Evolutionary conservation across 306 rosid genomes (phyloP).

Genomic region (Morella rubra): DNA sequence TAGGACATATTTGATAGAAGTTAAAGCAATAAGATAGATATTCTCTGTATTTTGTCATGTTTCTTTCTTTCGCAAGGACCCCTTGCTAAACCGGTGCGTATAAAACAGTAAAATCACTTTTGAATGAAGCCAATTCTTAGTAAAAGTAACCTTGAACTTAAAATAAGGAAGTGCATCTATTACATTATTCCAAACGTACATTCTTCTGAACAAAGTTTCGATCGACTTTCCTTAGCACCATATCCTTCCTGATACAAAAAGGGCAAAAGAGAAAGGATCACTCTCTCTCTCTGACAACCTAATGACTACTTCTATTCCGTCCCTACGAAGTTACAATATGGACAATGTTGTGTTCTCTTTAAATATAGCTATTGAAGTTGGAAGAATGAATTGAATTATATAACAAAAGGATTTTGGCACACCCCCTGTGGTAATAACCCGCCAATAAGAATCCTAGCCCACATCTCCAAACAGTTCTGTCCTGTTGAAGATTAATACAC

Average conservation of each 20-base stretch:
- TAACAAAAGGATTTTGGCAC: constrained; percentile 37
- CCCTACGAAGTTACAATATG: constrained; percentile 55
- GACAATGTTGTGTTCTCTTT: constrained; percentile 33
- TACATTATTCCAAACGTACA: background rate
- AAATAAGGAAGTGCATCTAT: background rate
- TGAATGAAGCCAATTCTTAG: background rate
- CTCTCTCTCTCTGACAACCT: constrained; percentile 17
- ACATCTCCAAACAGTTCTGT: constrained; percentile 24
- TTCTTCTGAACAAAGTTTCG: constrained; percentile 19
- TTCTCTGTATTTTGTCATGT: too few relatives aligned
- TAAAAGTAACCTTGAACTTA: background rate
- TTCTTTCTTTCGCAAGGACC: too few relatives aligned
- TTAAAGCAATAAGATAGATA: too few relatives aligned
- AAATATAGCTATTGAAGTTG: constrained; percentile 6
- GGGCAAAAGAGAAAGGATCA: constrained; percentile 9
- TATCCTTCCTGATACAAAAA: constrained; percentile 28
- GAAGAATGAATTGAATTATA: constrained; percentile 14
- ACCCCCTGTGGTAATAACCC: constrained; percentile 27
- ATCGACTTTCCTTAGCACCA: constrained; percentile 25
- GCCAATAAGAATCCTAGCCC: constrained; percentile 12
- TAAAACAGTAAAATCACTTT: background rate
- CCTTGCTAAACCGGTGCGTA: too few relatives aligned
- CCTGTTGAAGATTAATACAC: background rate
- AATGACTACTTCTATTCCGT: constrained; percentile 18
- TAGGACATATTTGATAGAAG: too few relatives aligned